A percentile compares a stretch with the other conserved stretches of the same genome.
These are phyloP conservation scores for Thielaviopsis euricoi DNA, from an alignment of 2,329 filamentous ascomycete genomes.

Conservation along the genomic window DNA sequence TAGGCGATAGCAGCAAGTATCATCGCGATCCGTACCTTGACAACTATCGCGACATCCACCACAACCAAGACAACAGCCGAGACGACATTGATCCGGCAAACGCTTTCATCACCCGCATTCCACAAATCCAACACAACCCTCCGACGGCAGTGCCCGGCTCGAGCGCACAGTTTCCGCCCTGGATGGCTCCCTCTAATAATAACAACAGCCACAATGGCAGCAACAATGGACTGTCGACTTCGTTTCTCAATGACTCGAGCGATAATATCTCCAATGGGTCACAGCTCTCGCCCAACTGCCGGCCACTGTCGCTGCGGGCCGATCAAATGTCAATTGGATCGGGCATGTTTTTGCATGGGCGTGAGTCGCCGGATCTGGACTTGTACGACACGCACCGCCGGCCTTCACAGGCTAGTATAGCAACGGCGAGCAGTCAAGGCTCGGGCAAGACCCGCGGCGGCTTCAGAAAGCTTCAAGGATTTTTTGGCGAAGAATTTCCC, in stretches of 20 bases:
- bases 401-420: constrained; percentile 77
- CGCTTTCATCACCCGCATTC: constrained; percentile 22
- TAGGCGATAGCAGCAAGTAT: background rate
- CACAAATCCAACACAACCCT: constrained; percentile 42
- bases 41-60: too few species aligned
- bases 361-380: constrained; percentile 43
- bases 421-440: constrained; percentile 68
- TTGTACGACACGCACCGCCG: constrained; percentile 46
- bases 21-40: constrained; percentile 12
- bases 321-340: constrained; percentile 10
- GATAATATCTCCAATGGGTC: constrained; percentile 46
- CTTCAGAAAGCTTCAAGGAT: constrained; percentile 71
- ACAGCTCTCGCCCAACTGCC: constrained; percentile 56
- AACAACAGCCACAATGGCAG: constrained; percentile 18
- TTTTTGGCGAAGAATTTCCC: constrained; percentile 82
- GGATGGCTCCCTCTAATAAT: constrained; percentile 29
- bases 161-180: constrained; percentile 39
- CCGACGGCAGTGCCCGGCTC: constrained; percentile 38
- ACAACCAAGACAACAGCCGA: too few species aligned
- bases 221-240: constrained; percentile 25
- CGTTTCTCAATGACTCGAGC: constrained; percentile 61
- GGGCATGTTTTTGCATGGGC: constrained; percentile 20
- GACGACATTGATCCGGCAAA: too few species aligned
- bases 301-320: constrained; percentile 17
- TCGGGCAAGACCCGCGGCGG: constrained; percentile 59